Evolutionary conservation across 257 asterid species (phyloP), one percentile per base, ranked within the genome.

Genomic region (Primulina tabacum): DNA sequence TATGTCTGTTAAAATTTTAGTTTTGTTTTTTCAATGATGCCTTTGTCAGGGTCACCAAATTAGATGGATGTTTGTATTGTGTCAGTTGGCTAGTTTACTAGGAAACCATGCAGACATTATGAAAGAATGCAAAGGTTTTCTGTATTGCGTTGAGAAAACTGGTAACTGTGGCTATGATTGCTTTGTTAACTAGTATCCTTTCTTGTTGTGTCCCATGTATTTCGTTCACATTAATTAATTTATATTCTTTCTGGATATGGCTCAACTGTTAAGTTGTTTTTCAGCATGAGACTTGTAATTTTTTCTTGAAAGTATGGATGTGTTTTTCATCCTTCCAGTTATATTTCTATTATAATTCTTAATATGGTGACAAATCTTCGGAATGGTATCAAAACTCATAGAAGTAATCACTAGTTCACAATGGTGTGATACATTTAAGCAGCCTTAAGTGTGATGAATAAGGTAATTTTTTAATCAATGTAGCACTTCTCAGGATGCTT

Each of bases 71-170:
- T 71, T 68, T 78, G 71, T 73, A 34, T 78, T 38, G n/a, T 76
- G 58, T 69, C 81, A 88, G 95, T 84, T 82, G 64, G 81, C 26
- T 24, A 24, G 26, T 85, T 70, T 88, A 75, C 80, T 84, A 60
- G 88, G 84, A 79, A 69, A 70, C 68, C 78, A 86, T 76, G 77
- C 85, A 52, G 92, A 84, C 66, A 81, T 88, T 70, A 74, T 84
- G 81, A 84, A 83, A 75, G 90, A 85, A 34, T 86, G 87, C 34
- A 85, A 88, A 60, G 79, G 72, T 62, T 82, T 88, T 73, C 60
- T 84, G 59, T 60, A 82, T 55, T 80, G 72, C 62, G 64, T 68
- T 43, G 95, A 86, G 76, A 84, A 77, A 78, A 80, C 61, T 67
- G 92, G 90, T 88, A 83, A 69, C 58, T 62, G 64, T 69, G 55